phyloP scores from a whole-genome alignment of 179 eudicot genomes.

The Amaranthus tricolor region DNA sequence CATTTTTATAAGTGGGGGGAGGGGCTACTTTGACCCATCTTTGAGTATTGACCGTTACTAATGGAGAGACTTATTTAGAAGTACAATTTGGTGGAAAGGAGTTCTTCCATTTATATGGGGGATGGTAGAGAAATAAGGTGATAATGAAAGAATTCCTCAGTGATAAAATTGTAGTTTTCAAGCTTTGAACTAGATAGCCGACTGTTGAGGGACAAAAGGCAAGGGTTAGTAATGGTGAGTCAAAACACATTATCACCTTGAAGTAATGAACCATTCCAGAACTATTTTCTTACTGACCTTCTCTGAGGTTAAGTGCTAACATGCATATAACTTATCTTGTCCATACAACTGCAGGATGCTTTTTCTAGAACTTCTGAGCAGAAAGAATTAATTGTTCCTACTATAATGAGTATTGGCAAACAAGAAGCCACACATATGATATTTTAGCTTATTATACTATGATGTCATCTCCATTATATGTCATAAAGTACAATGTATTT shows the following conservation, averaged over 20 bases:
- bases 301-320: neutral
- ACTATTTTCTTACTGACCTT: neutral
- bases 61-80: neutral
- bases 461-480: neutral
- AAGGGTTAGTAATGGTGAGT: neutral
- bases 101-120: neutral
- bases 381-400: neutral
- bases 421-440: neutral
- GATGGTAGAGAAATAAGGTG: neutral
- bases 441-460: neutral
- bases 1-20: neutral
- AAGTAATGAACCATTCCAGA: neutral
- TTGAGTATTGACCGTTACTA: neutral
- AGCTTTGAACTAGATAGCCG: neutral
- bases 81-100: neutral
- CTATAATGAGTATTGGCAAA: neutral
- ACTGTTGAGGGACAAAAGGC: neutral
- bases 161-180: neutral
- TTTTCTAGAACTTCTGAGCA: neutral
- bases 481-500: neutral
- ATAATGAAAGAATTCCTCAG: neutral
- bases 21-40: neutral
- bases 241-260: neutral
- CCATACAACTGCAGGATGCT: neutral
- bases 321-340: neutral